Base-by-base conservation (phyloP, 495 filamentous ascomycete species). In the Penicillium longicatenatum region DNA sequence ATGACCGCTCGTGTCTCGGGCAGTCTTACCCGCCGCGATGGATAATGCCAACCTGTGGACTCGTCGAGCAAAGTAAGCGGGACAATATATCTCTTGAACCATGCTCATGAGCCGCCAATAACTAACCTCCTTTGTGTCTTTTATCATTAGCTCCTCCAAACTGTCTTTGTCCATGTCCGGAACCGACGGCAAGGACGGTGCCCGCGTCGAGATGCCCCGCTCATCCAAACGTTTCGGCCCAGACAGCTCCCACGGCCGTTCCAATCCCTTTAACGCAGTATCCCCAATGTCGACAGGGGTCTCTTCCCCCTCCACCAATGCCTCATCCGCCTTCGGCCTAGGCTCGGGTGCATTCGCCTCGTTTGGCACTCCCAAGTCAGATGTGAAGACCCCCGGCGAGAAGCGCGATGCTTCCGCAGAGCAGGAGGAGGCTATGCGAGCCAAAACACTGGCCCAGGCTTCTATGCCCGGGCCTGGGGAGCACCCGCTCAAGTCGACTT, bases 321-420 rank as follows among this genome's bases (percentile, higher is more conserved):
- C 91, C 57, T 95, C 95, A 7, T 92, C 87, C 54, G 93, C 93
- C 50, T 98, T 98, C 69, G 92, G 92, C 52, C 82, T 98, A 31
- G 94, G 94, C 41, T 91, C 91, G 31, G 94, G 94, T 58, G 94
- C 94, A 43, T 98, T 98, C 74, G 94, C 95, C 39, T 94, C 92
- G 6, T 98, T 98, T 74, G 93, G 94, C n/a, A 80, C 85, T 19
- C 92, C 94, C 19, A 98, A 97, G 79, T 87, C 93, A 63, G 93
- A 96, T 48, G 81, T 88, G 52, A 85, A 85, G 59, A 80, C 81
- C 10, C 76, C 85, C n/a, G 82, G 82, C 8, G 91, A 92, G 64
- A 89, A 86, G 58, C 81, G 85, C 48, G 85, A 86, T 14, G 70
- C 72, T 46, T 70, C 76, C 2, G 61, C 75, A 39, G 82, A 86